Evolutionary conservation across 768 basidiomycete species (phyloP), one percentile per base, ranked within the genome.

Genomic region (Peribolospora baueri): DNA sequence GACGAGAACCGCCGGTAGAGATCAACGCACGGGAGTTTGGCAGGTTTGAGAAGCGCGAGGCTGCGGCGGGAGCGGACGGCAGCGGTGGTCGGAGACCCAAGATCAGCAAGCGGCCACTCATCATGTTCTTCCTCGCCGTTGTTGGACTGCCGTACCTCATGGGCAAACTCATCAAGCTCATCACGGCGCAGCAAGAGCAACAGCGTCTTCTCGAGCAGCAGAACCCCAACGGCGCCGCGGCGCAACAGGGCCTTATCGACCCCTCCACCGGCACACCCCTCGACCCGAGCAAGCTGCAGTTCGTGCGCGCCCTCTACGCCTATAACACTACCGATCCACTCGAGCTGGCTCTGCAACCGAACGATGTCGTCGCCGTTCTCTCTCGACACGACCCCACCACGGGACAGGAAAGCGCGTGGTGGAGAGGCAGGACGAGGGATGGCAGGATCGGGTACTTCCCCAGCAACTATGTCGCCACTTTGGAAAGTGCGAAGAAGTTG

Each of bases 381-480:
- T 82, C 76, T 48, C 84, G 83, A 65, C 65, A 82, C 48, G 82
- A 82, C 60, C 80, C 79, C 0, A 66, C 71, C 9, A 81, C 77
- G 0, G 82, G 82, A 0, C 68, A 66, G 56, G 80, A 80, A 56
- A 78, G 81, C 4, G 88, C 87, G 56, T 97, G 90, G 90, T 95
- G 87, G 88, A 80, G 78, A 66, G 90, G 90, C 1, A 74, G 90
- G 49, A 88, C 84, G 57, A 73, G 90, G 56, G 88, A 93, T 60
- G 90, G 90, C 0, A 73, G 81, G 60, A 79, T 84, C 61, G 90
- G 90, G 0, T 97, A 87, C 86, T 93, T 97, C 74, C 90, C 90
- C 2, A 75, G 72, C 56, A 86, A 82, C 60, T 90, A 82, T 75
- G 85, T 90, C 3, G 76, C 43, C 25, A 25, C 25, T 25, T 25